phyloP scores from a whole-genome alignment of 306 rosid species.

The Neltuma alba region DNA sequence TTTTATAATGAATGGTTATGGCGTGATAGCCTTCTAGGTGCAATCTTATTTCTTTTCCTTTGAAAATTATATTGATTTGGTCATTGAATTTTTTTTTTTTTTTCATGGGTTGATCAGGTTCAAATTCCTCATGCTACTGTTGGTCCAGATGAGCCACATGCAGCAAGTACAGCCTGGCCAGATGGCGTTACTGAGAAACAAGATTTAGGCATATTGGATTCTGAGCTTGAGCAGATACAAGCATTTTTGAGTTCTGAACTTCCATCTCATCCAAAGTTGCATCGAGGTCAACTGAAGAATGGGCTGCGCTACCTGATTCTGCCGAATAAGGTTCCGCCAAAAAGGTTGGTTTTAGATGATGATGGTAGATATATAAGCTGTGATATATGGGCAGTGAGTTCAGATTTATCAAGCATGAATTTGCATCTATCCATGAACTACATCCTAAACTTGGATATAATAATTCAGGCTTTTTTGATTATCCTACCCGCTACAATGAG shows the following conservation, averaged over 20 bases:
- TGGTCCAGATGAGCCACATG: slow-evolving; percentile 98
- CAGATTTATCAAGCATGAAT: slow-evolving; percentile 8
- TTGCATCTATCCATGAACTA: slow-evolving; percentile 21
- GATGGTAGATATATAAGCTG: slow-evolving; percentile 18
- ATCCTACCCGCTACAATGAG: neutral
- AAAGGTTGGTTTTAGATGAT: slow-evolving; percentile 51
- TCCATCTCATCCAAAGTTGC: slow-evolving; percentile 86
- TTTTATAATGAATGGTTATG: slow-evolving; percentile 4
- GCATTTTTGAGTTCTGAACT: slow-evolving; percentile 74
- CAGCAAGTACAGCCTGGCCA: slow-evolving; percentile 83
- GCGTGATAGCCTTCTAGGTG: slow-evolving; percentile 12
- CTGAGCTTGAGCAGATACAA: slow-evolving; percentile 59
- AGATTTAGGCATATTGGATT: slow-evolving; percentile 53
- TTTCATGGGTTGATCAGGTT: slow-evolving; percentile 50
- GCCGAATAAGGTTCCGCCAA: slow-evolving; percentile 95
- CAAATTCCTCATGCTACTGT: slow-evolving; percentile 66
- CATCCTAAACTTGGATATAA: slow-evolving; percentile 11
- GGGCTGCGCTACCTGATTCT: slow-evolving; percentile 83
- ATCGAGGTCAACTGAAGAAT: slow-evolving; percentile 81
- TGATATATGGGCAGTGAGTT: neutral
- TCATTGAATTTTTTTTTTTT: slow-evolving; percentile 23
- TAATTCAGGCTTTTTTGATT: neutral
- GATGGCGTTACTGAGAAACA: slow-evolving; percentile 78
- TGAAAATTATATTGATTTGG: slow-evolving; percentile 11
- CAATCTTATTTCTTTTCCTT: neutral